phyloP scores from a whole-genome alignment of 2,329 filamentous ascomycete genomes.

The Aurifilum marmelostoma region DNA sequence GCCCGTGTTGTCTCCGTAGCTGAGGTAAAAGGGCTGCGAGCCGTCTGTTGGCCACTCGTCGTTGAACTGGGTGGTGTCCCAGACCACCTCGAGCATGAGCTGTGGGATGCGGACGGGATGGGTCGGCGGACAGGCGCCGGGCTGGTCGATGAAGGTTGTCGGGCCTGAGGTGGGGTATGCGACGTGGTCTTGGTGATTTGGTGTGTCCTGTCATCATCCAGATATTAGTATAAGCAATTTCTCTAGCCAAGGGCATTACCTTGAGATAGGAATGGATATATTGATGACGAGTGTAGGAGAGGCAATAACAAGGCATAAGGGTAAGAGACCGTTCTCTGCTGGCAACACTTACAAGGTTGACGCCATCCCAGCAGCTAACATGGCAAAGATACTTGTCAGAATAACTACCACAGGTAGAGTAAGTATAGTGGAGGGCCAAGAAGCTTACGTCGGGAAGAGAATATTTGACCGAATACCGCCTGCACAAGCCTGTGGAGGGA shows the following conservation, averaged over 20 bases:
- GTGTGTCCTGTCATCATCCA: constrained; percentile 39
- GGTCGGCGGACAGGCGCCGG: neutral
- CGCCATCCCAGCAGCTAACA: constrained; percentile 55
- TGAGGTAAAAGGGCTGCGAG: constrained; percentile 38
- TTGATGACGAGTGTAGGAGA: no score
- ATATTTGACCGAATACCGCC: constrained; percentile 52
- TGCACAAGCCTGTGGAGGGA: constrained; percentile 45
- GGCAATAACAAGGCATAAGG: no score
- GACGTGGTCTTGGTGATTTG: constrained; percentile 50
- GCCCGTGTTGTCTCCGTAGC: constrained; percentile 37
- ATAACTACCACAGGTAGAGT: constrained; percentile 51
- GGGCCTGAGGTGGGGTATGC: constrained; percentile 39
- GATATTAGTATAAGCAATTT: no score
- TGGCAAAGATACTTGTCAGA: constrained; percentile 51
- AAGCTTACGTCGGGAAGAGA: constrained; percentile 56
- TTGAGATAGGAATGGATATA: no score
- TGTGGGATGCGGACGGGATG: constrained; percentile 42
- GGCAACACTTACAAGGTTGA: constrained; percentile 42
- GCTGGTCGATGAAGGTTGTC: constrained; percentile 3
- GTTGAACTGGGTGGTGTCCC: constrained; percentile 39
- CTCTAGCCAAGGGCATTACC: no score
- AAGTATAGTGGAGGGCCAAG: constrained; percentile 52
- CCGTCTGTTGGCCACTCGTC: constrained; percentile 40
- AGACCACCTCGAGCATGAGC: constrained; percentile 40
- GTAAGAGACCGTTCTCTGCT: no score